Evolutionary conservation across 2,329 filamentous ascomycete species (phyloP), one percentile per base, ranked within the genome.

Genomic region (Fusarium illudens): DNA sequence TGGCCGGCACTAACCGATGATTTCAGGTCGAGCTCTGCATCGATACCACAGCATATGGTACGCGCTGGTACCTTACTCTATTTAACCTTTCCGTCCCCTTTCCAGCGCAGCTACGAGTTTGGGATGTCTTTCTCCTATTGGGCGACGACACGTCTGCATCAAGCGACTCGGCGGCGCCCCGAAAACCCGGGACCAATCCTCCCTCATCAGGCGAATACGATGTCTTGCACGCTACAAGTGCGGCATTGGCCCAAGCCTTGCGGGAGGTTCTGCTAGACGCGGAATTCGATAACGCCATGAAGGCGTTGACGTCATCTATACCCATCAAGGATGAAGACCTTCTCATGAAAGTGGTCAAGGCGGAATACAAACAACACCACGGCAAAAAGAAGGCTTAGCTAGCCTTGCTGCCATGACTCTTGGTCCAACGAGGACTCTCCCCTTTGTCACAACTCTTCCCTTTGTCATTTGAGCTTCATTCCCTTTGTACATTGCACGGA

Each of bases 61-160:
- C 95, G 4, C 87, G 94, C 54, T 99, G 96, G 96, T 99, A 99
- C 77, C 85, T 99, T 53, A 99, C 96, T 2, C 84, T 99, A 9
- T 99, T 99, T 85, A 98, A 98, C 79, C 91, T 98, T 75, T 96
- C 93, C 15, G 92, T 99, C 53, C 96, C 96, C 0, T 99, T 98
- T 74, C 87, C 93, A 0, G 94, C 95, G 4, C 96, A 98, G 79
- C 89, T 99, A 33, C 91, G 96, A 50, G 92, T 99, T 15, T 99
- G 96, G 96, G 96, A 99, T 76, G 92, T 97, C 2, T 98, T 98
- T 80, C 93, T 99, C 87, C 88, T 99, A 13, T 87, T 98, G 12
- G 96, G 95, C 4, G 69, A 76, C 39, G 67, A 62, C 6, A 32
- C 60, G 20, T 34, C 60, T 49, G 39, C 44, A 9, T 25, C 57